Evolutionary conservation across 345 rosid genomes (phyloP).

Genomic region (Eutrema yunnanense): DNA sequence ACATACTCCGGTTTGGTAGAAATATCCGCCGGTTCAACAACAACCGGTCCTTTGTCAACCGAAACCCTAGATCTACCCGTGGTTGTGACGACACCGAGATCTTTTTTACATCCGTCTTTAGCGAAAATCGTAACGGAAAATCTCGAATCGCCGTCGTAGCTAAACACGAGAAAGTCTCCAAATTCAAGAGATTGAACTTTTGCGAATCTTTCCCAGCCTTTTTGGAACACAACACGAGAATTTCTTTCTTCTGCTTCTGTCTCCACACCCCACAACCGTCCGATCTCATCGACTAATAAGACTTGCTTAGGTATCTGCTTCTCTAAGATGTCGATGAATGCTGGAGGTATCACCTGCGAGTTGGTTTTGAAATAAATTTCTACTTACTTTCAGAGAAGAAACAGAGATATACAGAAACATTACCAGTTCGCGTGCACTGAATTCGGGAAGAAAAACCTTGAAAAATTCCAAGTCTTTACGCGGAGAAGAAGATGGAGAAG

Average conservation of each 20-base stretch:
- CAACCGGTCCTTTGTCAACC: neutral
- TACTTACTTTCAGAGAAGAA: neutral
- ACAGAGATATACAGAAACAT: neutral
- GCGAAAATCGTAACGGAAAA: conserved; percentile 14
- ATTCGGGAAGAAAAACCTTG: conserved; percentile 30
- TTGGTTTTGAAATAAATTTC: neutral
- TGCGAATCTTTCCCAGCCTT: conserved; percentile 21
- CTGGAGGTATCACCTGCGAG: conserved; percentile 24
- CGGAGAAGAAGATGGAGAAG: neutral
- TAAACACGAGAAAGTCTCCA: conserved; percentile 22
- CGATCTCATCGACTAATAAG: conserved; percentile 20
- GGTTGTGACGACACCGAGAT: neutral
- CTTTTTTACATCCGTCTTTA: conserved; percentile 15
- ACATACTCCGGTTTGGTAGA: neutral
- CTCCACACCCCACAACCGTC: conserved; percentile 16
- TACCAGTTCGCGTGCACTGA: conserved; percentile 19
- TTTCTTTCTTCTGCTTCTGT: conserved; percentile 5
- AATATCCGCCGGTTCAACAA: neutral
- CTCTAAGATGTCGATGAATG: conserved; percentile 20
- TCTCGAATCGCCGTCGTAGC: conserved; percentile 11
- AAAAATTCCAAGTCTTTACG: conserved; percentile 18
- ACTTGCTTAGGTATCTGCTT: conserved; percentile 9
- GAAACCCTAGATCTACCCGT: conserved; percentile 23
- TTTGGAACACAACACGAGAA: neutral
- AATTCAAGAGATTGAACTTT: conserved; percentile 17